Base-by-base conservation (phyloP, 352 stramenopile genomes). In the Phytophthora pini region DNA sequence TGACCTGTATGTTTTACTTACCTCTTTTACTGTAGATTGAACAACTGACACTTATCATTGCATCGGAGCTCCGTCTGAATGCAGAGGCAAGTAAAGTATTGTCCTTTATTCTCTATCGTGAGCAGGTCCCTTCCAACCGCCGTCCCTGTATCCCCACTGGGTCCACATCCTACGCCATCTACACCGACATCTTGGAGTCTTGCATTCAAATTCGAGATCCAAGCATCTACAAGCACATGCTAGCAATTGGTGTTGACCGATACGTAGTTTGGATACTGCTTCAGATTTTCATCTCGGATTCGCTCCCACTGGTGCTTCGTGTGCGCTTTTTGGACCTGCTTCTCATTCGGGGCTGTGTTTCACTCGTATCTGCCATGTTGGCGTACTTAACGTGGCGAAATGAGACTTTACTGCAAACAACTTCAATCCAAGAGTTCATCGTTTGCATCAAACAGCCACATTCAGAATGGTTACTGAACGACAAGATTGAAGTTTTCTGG, bases 41-140 rank as follows among this genome's bases (percentile, higher is more conserved):
- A 3, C 41, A 73, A 17, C 27, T 87, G 12, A 53, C 65, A 2
- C 27, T 43, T 17, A 72, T 80, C 46, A 65, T 87, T 31, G 61
- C 65, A 10, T 76, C 70, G 13, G 75, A 87, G 54, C 68, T 84
- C 43, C 61, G 55, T 4, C 12, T 56, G 36, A 80, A 76, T 40
- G 50, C 57, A 4, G 78, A 87, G 22, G 67, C 69, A 47, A 65
- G 52, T 53, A 82, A 79, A 40, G 53, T 87, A 4, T 46, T 87
- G 11, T 77, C 75, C 0, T 84, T 87, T 48, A 68, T 87, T 20
- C 45, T 87, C 0, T 87, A 84, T 61, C 72, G 78, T 5, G 78
- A 87, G 32, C 75, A 84, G 47, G 76, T 77, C 29, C 52, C 72
- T 39, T 76, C 72, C 11, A 84, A 87, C 56, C 56, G 63, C 7